A percentile compares a stretch with the other conserved stretches of the same genome.
These are phyloP conservation scores for Globisporangium spinosum DNA, from an alignment of 352 stramenopile genomes.

Conservation along the genomic window DNA sequence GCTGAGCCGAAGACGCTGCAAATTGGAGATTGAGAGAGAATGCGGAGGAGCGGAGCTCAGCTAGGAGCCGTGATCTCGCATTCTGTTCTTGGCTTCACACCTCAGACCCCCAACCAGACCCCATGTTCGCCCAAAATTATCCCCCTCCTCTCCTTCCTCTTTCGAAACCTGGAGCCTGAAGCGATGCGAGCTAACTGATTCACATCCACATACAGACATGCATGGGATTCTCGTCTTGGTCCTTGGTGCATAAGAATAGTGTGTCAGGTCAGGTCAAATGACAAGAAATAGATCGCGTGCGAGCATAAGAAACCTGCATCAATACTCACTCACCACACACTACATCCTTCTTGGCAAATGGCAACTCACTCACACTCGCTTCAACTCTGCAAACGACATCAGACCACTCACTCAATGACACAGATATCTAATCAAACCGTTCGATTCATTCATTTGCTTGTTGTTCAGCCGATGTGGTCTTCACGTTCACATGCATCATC, in stretches of 20 bases:
- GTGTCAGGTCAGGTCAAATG: neutral
- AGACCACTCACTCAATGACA: too few species aligned
- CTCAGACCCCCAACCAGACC: neutral
- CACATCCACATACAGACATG: neutral
- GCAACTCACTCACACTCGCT: neutral
- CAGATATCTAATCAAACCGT: neutral
- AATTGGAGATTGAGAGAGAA: constrained; percentile 6
- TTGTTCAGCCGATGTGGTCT: neutral
- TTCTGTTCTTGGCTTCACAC: neutral
- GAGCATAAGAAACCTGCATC: neutral
- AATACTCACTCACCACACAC: neutral
- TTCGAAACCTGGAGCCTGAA: too few species aligned
- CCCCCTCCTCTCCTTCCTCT: neutral
- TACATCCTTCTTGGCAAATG: neutral
- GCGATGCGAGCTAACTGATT: neutral
- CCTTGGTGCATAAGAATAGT: neutral
- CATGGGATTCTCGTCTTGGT: neutral
- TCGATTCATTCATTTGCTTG: neutral
- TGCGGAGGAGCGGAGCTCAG: neutral
- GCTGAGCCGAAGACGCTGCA: neutral
- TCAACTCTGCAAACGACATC: too few species aligned
- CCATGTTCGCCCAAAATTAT: neutral
- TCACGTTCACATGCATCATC: neutral
- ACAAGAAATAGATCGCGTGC: neutral
- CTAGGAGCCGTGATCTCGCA: neutral